phyloP scores from a whole-genome alignment of 2,329 filamentous ascomycete genomes.

The Penicillium aurantiogriseum region DNA sequence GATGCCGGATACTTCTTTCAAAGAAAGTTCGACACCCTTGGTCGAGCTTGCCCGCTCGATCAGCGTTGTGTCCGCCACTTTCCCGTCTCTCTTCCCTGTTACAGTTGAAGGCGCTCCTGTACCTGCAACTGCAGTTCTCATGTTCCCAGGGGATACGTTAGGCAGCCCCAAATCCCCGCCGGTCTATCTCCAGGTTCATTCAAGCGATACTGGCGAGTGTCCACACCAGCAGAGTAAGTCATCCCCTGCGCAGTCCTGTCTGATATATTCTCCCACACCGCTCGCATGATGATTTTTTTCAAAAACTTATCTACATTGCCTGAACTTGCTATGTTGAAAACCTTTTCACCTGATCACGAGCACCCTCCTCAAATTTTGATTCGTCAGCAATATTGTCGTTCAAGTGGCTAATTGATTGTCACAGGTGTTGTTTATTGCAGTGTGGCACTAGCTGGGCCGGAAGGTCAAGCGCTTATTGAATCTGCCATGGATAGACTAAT shows the following conservation, averaged over 20 bases:
- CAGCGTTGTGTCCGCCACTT: slow-evolving; percentile 65
- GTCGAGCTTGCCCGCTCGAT: slow-evolving; percentile 60
- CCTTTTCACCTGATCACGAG: slow-evolving; percentile 74
- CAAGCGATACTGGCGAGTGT: slow-evolving; percentile 90
- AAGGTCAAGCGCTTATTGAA: slow-evolving; percentile 43
- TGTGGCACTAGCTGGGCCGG: slow-evolving; percentile 37
- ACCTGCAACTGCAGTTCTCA: slow-evolving; percentile 63
- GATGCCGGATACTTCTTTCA: slow-evolving; percentile 36
- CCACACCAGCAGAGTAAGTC: slow-evolving; percentile 85
- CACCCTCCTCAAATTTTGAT: slow-evolving; percentile 16
- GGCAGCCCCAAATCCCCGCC: slow-evolving; percentile 42
- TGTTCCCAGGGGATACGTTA: slow-evolving; percentile 38
- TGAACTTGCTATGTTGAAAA: slow-evolving; percentile 87
- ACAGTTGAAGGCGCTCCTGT: slow-evolving; percentile 71
- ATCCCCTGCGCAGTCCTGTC: slow-evolving; percentile 12
- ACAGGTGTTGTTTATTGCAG: slow-evolving; percentile 61
- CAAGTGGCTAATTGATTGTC: slow-evolving; percentile 36
- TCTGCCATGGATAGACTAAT: slow-evolving; percentile 45
- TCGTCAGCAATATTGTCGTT: slow-evolving; percentile 19
- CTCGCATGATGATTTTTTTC: slow-evolving; percentile 76
- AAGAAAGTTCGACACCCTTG: slow-evolving; percentile 16
- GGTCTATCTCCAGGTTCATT: slow-evolving; percentile 69
- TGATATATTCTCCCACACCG: slow-evolving; percentile 18
- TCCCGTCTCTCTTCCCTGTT: slow-evolving; percentile 66
- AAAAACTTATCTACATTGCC: slow-evolving; percentile 99